These are phyloP conservation scores for Barnettozyma salicaria DNA, from an alignment of 805 yeast genomes.

Conservation along the genomic window DNA sequence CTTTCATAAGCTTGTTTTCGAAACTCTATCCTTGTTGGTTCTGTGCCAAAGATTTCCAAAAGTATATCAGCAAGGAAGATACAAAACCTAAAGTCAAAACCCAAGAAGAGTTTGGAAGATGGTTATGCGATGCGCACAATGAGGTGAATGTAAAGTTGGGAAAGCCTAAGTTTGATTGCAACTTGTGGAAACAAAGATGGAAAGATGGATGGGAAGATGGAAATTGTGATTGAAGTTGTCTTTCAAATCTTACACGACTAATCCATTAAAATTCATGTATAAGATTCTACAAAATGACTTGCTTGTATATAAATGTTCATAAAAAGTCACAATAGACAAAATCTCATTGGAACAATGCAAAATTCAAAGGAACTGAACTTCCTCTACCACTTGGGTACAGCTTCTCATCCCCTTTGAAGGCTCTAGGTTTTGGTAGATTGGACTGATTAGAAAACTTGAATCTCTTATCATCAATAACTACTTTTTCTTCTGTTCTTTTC, in stretches of 20 bases:
- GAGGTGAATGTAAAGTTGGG: constrained; percentile 84
- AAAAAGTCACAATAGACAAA: neutral
- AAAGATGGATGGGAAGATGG: constrained; percentile 82
- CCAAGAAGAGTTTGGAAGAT: constrained; percentile 76
- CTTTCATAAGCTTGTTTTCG: constrained; percentile 65
- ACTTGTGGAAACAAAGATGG: constrained; percentile 92
- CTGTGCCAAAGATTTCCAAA: constrained; percentile 81
- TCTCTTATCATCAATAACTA: constrained; percentile 35
- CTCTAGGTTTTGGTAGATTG: constrained; percentile 84
- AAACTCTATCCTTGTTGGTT: constrained; percentile 89
- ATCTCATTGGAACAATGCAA: constrained; percentile 28
- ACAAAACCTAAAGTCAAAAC: constrained; percentile 51
- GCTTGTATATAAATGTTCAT: neutral
- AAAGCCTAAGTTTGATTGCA: constrained; percentile 80
- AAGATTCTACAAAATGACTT: too few species aligned
- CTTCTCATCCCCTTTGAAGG: constrained; percentile 63
- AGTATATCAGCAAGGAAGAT: constrained; percentile 43
- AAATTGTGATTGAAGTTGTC: constrained; percentile 42
- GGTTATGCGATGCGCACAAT: constrained; percentile 96
- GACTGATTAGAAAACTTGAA: constrained; percentile 39
- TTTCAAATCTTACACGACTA: too few species aligned
- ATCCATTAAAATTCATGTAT: too few species aligned
- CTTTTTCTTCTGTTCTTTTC: constrained; percentile 27
- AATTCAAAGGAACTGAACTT: constrained; percentile 77
- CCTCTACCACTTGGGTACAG: constrained; percentile 94